Base-by-base conservation (phyloP, 257 asterid genomes). In the Fraxinus cuspidata region DNA sequence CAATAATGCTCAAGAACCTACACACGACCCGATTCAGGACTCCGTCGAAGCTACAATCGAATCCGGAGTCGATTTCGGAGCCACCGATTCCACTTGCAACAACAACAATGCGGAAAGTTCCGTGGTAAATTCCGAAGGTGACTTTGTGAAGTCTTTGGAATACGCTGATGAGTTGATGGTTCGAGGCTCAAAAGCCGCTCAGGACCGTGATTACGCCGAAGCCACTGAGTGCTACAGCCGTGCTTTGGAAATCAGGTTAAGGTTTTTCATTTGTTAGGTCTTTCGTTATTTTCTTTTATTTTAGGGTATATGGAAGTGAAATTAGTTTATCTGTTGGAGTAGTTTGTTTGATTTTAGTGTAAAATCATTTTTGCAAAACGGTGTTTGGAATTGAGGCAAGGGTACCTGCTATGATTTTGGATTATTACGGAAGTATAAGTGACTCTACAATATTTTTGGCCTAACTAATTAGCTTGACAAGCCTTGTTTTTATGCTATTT, bases 151-250 rank as follows among this genome's bases (percentile, higher is more conserved):
- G 68, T 73, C 91, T 1, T 84, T 96, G 79, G 92, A 84, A 58
- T 67, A 65, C 32, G 94, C 95, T 19, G 96, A 88, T 1, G 96
- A 89, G 85, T 85, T 90, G 86, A 83, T 88, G 86, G 86, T 70
- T 63, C 89, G 84, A 25, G 98, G 96, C 40, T 80, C 91, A 10
- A 79, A 81, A 74, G 97, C 99, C 69, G 83, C 85, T 19, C 85
- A 90, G 78, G 97, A 88, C 58, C 78, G 80, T 9, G 97, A 96
- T 83, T 92, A 87, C 38, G 80, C 83, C 11, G 96, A 92, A 74
- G 97, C 99, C 49, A 86, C 94, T 38, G 99, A 96, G 37, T 92
- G 91, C 87, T 96, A 81, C 71, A 93, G 98, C 86, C 98, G 99
- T 83, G 97, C 97, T 85, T 92, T 96, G 34, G 99, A 96, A 86